phyloP scores from a whole-genome alignment of 257 asterid species.

The Przewalskia tangutica region DNA sequence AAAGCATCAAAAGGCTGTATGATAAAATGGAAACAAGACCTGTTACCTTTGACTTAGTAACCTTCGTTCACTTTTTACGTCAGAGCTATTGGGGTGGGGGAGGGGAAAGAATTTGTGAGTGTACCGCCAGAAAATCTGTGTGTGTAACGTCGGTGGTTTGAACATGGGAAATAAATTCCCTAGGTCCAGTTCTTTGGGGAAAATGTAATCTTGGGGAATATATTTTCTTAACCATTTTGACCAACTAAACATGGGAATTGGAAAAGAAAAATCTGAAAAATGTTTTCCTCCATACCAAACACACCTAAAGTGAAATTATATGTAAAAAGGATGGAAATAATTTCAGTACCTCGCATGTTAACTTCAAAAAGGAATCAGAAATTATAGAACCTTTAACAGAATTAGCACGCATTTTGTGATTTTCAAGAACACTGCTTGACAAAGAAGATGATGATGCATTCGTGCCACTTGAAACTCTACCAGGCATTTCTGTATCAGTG shows the following conservation, averaged over 20 bases:
- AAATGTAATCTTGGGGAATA: not conserved
- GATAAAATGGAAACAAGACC: not conserved
- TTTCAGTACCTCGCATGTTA: constrained; percentile 82
- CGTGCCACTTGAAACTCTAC: constrained; percentile 53
- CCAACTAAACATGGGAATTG: not conserved
- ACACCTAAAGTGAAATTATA: not conserved
- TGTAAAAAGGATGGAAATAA: constrained; percentile 5
- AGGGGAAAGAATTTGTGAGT: not conserved
- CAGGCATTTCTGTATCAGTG: constrained; percentile 55
- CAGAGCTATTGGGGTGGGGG: not conserved
- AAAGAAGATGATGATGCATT: constrained; percentile 66
- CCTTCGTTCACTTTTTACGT: not conserved
- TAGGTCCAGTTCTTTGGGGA: not conserved
- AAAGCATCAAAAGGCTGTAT: no score
- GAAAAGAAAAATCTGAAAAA: not conserved
- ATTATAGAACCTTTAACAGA: constrained; percentile 52
- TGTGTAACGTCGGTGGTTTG: no score
- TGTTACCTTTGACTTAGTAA: not conserved
- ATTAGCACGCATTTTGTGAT: constrained; percentile 42
- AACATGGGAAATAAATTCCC: not conserved
- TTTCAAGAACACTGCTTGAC: constrained; percentile 52
- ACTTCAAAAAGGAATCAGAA: constrained; percentile 55
- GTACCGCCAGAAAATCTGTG: not conserved
- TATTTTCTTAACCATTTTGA: not conserved
- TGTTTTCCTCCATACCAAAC: not conserved